Evolutionary conservation across 495 filamentous ascomycete species (phyloP).

Genomic region (Astrothelium macrocarpum): DNA sequence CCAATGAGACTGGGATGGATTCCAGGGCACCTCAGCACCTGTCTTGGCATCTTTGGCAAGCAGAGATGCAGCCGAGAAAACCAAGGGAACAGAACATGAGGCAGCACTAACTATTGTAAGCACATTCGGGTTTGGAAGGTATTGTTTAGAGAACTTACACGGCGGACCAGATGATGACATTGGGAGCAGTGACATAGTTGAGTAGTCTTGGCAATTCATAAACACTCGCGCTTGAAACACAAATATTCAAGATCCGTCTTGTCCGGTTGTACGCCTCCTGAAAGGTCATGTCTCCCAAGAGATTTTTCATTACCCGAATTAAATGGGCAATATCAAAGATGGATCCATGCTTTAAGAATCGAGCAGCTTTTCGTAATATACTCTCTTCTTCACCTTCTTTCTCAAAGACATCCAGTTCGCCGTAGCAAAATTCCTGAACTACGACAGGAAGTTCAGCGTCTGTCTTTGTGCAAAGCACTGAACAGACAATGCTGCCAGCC

Average conservation of each 20-base stretch:
- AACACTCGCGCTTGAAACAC: slow-evolving; percentile 74
- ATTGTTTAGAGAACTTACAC: slow-evolving; percentile 46
- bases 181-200: slow-evolving; percentile 87
- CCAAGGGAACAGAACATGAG: slow-evolving; percentile 85
- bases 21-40: slow-evolving; percentile 70
- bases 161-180: slow-evolving; percentile 94
- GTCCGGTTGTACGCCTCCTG: slow-evolving; percentile 93
- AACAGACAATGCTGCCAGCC: slow-evolving; percentile 86
- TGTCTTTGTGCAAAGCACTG: slow-evolving; percentile 72
- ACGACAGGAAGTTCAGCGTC: slow-evolving; percentile 75
- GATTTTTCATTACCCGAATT: slow-evolving; percentile 63
- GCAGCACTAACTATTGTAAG: slow-evolving; percentile 41
- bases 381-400: slow-evolving; percentile 50
- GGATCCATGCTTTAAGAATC: slow-evolving; percentile 70
- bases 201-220: slow-evolving; percentile 80
- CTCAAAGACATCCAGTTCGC: slow-evolving; percentile 77
- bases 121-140: slow-evolving; percentile 18
- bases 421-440: slow-evolving; percentile 64
- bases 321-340: slow-evolving; percentile 77
- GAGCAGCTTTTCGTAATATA: slow-evolving; percentile 56
- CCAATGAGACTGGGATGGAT: slow-evolving; percentile 69
- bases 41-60: slow-evolving; percentile 81
- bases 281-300: slow-evolving; percentile 85
- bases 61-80: slow-evolving; percentile 66
- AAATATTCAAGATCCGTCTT: slow-evolving; percentile 81